Base-by-base conservation (phyloP, 108 stramenopile species). In the Aurantiochytrium sp. region DNA sequence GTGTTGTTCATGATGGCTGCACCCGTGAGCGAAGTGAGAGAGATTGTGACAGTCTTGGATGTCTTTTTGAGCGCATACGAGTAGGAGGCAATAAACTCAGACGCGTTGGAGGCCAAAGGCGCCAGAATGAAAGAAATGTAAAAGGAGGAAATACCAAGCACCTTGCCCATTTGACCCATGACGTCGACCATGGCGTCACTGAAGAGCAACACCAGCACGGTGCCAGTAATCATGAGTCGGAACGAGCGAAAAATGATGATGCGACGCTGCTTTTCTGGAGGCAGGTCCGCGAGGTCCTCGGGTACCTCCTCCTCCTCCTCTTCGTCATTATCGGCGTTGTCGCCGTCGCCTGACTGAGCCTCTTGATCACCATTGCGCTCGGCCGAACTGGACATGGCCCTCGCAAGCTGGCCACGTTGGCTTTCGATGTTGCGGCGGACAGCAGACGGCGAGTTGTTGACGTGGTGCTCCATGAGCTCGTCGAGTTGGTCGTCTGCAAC, bases 1-100 rank as follows among this genome's bases (percentile, higher is more conserved):
- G 98, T 99, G 91, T 98, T 98, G 94, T 98, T 99, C 98, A 98
- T 98, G 72, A 93, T 96, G 6, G 97, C 98, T n/a, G 98, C 98
- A 29, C 98, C 98, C 89, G 95, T 94, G 72, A 98, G 92, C 0
- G 96, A 94, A 19, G 88, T 29, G 49, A 89, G 60, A 10, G 96
- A 94, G 64, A 99, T 96, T 5, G 97, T 95, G 72, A 99, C 97
- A 44, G 97, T 96, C 90, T 96, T 97, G 53, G 93, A 87, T 42
- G 97, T 98, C 91, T 97, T 98, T 94, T 98, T 98, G 10, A 93
- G 89, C 5, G 97, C 96, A 92, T 97, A 99, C 58, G 95, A 96
- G 90, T 95, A 94, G 57, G 96, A 95, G 8, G 97, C 96, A 72
- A 99, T 95, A 28, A 99, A 93, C 92, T 99, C 98, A 60, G 95